Conservation (phyloP, 2,329 filamentous ascomycete species). For the Mycosphaerella arachidis region DNA sequence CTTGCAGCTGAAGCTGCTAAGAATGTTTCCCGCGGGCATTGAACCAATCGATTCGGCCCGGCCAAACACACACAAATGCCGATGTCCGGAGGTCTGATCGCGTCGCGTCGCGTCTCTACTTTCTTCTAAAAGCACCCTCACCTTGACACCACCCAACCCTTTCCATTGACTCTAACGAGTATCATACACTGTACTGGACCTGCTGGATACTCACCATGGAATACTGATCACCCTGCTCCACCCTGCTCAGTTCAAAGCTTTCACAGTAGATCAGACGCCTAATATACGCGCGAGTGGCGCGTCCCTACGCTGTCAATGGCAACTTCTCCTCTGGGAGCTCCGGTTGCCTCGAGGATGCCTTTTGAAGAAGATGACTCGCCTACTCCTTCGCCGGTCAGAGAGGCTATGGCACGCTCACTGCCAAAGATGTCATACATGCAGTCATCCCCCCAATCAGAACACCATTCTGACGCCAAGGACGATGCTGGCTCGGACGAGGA, state of each 20-base stretch:
- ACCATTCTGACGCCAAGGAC: not conserved
- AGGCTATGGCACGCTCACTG: constrained; percentile 6
- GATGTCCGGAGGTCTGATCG: too few species aligned
- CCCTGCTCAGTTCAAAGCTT: not conserved
- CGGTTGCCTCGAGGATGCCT: constrained; percentile 4
- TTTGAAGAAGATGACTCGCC: constrained; percentile 16
- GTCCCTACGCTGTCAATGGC: not conserved
- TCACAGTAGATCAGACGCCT: not conserved
- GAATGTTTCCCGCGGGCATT: not conserved
- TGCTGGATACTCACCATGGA: not conserved
- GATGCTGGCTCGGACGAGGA: constrained; percentile 11
- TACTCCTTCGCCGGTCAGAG: constrained; percentile 12
- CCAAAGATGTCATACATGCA: constrained; percentile 3
- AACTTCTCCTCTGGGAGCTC: not conserved
- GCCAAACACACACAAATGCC: too few species aligned
- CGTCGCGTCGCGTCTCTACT: not conserved
- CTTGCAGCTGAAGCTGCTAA: not conserved
- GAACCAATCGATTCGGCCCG: not conserved
- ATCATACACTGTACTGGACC: not conserved
- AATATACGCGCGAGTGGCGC: not conserved
- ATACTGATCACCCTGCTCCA: not conserved
- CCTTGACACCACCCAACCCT: not conserved
- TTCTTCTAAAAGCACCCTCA: not conserved
- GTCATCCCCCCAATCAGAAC: not conserved
- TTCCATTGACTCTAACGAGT: not conserved